phyloP scores from a whole-genome alignment of 2,329 filamentous ascomycete genomes.

The Apiospora marii region DNA sequence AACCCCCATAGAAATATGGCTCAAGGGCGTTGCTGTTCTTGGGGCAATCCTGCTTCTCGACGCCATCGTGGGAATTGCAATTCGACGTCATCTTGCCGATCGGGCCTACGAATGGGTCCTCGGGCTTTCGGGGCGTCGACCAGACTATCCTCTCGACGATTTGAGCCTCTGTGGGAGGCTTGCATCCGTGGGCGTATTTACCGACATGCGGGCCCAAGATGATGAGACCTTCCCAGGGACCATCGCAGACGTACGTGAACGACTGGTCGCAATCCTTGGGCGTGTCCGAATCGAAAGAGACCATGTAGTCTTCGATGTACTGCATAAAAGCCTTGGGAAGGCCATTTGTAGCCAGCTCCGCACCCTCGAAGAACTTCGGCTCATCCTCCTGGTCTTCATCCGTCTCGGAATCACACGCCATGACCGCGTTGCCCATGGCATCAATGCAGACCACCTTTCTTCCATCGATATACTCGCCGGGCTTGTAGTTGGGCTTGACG shows the following conservation, averaged over 20 bases:
- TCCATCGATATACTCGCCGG: not conserved
- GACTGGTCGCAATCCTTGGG: no score
- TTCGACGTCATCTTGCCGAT: not conserved
- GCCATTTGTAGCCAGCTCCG: not conserved
- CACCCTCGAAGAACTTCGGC: not conserved
- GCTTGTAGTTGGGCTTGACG: not conserved
- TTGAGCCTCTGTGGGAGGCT: not conserved
- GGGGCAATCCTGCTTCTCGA: not conserved
- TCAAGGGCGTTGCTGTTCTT: not conserved
- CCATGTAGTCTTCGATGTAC: not conserved
- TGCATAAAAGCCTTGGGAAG: not conserved
- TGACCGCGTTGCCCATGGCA: not conserved
- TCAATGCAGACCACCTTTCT: not conserved
- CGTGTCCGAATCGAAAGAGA: not conserved
- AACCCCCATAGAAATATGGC: not conserved
- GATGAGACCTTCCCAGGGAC: not conserved
- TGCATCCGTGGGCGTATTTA: not conserved
- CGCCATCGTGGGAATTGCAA: not conserved
- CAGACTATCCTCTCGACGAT: not conserved
- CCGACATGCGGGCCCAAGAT: not conserved
- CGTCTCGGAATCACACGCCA: not conserved
- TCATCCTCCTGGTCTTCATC: not conserved
- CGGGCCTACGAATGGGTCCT: not conserved
- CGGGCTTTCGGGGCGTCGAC: not conserved
- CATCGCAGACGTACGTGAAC: not conserved